Evolutionary conservation across 305 asterid genomes (phyloP), one percentile per base, ranked within the genome.

Genomic region (Solanum hybrid): DNA sequence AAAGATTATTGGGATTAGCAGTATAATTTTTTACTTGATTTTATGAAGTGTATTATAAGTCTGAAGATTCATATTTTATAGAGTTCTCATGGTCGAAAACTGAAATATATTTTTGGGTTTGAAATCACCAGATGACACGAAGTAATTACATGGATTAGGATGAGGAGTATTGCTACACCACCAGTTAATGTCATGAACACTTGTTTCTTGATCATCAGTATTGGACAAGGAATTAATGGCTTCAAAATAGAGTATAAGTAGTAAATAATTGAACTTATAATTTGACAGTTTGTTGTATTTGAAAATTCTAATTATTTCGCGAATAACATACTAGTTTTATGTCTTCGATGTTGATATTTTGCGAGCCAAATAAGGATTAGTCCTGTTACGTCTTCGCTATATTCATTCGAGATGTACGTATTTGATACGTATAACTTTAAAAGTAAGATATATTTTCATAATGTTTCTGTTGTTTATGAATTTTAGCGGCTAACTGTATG

Each of bases 141-240:
- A 92, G 89, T 91, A 69, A 37, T 79, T 93, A 91, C 99, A 96
- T 0, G 93, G 89, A 11, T 91, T 88, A 0, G 97, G 98, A 87
- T 96, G 94, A 14, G 98, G 96, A 1, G 97, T 94, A 40, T 91
- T 85, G 90, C 46, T 87, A 93, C 98, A 96, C 98, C 97, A 96
- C 91, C 90, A 27, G 9, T 79, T 64, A 37, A 95, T 96, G 79
- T 72, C 93, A 27, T 89, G 86, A 27, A 7, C 37, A 7, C 77
- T 88, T 38, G 75, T 16, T 79, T 90, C 89, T n/a, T 76, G 92
- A 10, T 88, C 24, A 38, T 31, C 17, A 90, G 46, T 27, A 20
- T 31, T 20, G 31, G 76, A 31, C 27, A 31, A 84, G 27, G 75
- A 84, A 31, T 35, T 35, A 35, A 35, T 84, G 75, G 4, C 4